Evolutionary conservation across 495 filamentous ascomycete genomes (phyloP).

Genomic region (Filosporella fistucella): DNA sequence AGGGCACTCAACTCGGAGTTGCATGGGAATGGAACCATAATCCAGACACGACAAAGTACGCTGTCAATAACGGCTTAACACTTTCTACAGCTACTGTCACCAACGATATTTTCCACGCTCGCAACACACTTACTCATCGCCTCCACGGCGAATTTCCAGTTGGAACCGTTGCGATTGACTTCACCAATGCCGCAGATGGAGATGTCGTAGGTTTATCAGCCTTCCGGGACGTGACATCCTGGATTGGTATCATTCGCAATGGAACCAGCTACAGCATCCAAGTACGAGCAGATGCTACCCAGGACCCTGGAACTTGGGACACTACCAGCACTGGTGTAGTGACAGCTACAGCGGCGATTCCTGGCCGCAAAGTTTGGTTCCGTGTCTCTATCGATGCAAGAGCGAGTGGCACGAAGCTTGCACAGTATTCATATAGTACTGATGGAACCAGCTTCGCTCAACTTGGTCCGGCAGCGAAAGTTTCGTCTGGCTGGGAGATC

Average conservation of each 20-base stretch:
- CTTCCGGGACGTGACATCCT: conserved; percentile 48
- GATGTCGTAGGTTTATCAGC: conserved; percentile 45
- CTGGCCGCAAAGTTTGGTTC: too few species aligned
- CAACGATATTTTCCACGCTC: conserved; percentile 43
- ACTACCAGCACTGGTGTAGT: too few species aligned
- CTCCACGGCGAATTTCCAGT: conserved; percentile 36
- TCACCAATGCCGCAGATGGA: conserved; percentile 41
- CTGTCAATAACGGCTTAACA: conserved; percentile 24
- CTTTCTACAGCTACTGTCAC: conserved; percentile 49
- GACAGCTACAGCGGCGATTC: too few species aligned
- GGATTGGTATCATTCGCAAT: conserved; percentile 40
- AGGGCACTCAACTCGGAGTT: conserved; percentile 28
- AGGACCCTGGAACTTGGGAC: too few species aligned
- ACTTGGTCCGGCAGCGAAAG: too few species aligned
- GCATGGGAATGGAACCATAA: conserved; percentile 64
- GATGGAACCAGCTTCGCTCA: too few species aligned
- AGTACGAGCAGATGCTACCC: too few species aligned
- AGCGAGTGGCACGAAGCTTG: too few species aligned
- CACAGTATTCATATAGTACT: too few species aligned
- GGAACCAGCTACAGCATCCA: conserved; percentile 20
- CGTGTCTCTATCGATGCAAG: too few species aligned
- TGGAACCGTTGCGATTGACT: conserved; percentile 44
- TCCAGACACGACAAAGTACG: conserved; percentile 38
- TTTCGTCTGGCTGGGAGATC: too few species aligned
- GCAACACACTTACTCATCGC: conserved; percentile 53